These are phyloP conservation scores for Trichoderma sp. DNA, from an alignment of 2,329 filamentous ascomycete species.

Conservation along the genomic window DNA sequence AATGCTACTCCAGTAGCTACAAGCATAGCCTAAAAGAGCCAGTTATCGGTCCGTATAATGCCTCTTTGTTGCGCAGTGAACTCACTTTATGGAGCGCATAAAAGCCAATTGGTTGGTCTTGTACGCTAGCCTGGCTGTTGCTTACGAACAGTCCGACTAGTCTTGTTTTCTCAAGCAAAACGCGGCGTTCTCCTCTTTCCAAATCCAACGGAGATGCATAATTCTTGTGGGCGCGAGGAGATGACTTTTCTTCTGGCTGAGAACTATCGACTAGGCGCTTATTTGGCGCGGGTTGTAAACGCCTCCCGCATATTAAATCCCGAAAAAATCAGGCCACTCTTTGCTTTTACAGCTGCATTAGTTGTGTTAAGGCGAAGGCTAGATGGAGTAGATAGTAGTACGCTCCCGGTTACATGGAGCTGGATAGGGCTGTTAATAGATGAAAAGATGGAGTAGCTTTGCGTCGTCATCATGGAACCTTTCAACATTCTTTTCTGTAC, in stretches of 20 bases:
- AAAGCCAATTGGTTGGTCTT: neutral
- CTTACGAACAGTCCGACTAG: slow-evolving; percentile 1
- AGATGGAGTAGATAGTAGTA: neutral
- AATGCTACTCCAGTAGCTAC: neutral
- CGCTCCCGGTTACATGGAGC: neutral
- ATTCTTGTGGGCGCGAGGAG: neutral
- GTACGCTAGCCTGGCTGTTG: neutral
- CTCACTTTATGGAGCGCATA: neutral
- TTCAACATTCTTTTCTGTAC: neutral
- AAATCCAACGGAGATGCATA: neutral
- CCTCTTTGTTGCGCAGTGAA: neutral
- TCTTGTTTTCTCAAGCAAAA: neutral
- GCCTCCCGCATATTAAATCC: neutral
- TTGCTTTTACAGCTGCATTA: neutral
- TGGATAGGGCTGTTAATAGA: neutral
- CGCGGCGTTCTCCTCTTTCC: neutral
- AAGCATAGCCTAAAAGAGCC: neutral
- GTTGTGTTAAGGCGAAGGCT: neutral
- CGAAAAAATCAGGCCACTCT: slow-evolving; percentile 15
- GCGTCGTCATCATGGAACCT: too few relatives aligned
- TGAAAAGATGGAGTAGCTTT: neutral
- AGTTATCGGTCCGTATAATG: slow-evolving; percentile 7
- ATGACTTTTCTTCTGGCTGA: neutral
- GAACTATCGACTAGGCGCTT: neutral
- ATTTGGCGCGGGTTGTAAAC: neutral